These are phyloP conservation scores for Trichodelitschia bisporula DNA, from an alignment of 495 filamentous ascomycete species.

Conservation along the genomic window DNA sequence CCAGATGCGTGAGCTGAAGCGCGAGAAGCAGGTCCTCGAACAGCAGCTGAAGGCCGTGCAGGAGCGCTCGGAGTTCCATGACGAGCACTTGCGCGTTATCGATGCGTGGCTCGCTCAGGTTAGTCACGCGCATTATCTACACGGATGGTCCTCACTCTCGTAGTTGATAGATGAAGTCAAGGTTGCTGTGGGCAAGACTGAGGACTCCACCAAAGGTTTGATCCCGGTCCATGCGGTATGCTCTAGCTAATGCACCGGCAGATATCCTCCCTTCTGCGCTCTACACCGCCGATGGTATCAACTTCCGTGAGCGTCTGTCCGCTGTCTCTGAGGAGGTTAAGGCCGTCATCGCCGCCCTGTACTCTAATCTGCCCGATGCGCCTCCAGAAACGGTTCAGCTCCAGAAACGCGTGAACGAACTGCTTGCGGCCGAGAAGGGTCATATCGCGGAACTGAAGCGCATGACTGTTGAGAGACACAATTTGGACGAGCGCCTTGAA, in stretches of 20 bases:
- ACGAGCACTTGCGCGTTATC: conserved; percentile 73
- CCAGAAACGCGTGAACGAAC: conserved; percentile 43
- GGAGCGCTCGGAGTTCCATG: conserved; percentile 50
- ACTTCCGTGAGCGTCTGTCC: conserved; percentile 56
- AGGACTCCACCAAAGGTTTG: conserved; percentile 14
- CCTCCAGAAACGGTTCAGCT: conserved; percentile 43
- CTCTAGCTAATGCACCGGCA: conserved; percentile 1
- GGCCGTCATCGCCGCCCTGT: conserved; percentile 29
- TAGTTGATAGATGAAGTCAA: conserved; percentile 75
- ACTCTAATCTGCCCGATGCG: conserved; percentile 18
- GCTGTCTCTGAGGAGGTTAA: conserved; percentile 34
- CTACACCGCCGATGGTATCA: conserved; percentile 36
- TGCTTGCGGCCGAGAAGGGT: conserved; percentile 61
- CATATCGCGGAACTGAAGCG: conserved; percentile 53
- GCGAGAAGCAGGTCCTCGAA: conserved; percentile 61
- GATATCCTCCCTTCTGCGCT: conserved; percentile 29
- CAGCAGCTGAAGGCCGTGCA: background rate
- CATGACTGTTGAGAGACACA: conserved; percentile 53
- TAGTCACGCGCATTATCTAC: conserved; percentile 6
- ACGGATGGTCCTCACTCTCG: conserved; percentile 3
- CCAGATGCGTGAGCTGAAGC: conserved; percentile 92
- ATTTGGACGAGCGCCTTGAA: conserved; percentile 60
- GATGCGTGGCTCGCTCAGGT: conserved; percentile 89
- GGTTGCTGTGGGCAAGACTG: conserved; percentile 30
- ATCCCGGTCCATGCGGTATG: too few relatives aligned